These are phyloP conservation scores for Phialophora macrospora DNA, from an alignment of 2,329 filamentous ascomycete species.

Conservation along the genomic window DNA sequence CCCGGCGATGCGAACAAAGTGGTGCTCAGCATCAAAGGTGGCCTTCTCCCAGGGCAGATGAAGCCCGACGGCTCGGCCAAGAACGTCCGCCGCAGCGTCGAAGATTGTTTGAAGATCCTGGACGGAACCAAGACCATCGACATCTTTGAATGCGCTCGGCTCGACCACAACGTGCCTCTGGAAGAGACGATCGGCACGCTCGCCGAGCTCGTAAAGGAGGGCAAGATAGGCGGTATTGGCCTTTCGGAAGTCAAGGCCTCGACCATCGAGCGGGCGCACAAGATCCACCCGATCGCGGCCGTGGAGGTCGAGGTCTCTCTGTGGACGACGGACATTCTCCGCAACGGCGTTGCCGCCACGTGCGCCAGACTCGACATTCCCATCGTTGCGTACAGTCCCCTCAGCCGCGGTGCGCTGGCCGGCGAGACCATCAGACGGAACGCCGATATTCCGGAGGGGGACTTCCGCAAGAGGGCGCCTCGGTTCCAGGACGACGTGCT, in stretches of 20 bases:
- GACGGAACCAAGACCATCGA: conserved; percentile 62
- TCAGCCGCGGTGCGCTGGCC: conserved; percentile 62
- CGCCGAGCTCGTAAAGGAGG: conserved; percentile 48
- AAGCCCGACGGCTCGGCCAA: conserved; percentile 59
- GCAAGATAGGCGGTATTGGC: conserved; percentile 53
- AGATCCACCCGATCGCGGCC: conserved; percentile 60
- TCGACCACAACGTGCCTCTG: conserved; percentile 59
- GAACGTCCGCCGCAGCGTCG: conserved; percentile 62
- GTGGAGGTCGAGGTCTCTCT: conserved; percentile 67
- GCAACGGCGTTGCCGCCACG: conserved; percentile 62
- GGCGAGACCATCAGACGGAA: conserved; percentile 52
- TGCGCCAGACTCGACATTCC: conserved; percentile 64
- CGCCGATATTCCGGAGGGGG: conserved; percentile 55
- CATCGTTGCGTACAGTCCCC: conserved; percentile 64
- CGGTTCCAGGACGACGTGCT: conserved; percentile 59
- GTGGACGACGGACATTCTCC: conserved; percentile 61
- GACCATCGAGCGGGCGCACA: conserved; percentile 53
- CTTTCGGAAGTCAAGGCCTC: conserved; percentile 52
- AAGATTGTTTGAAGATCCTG: conserved; percentile 60
- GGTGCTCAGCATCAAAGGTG: conserved; percentile 67
- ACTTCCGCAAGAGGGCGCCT: conserved; percentile 51
- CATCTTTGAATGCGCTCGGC: conserved; percentile 63
- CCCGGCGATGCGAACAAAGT: conserved; percentile 68
- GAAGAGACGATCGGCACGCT: conserved; percentile 53
- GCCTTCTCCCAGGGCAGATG: conserved; percentile 46